Percentiles rank a stretch among this genome's conserved stretches.
phyloP scores from a whole-genome alignment of 805 yeast genomes.

The Zygosaccharomyces pseudorouxii region DNA sequence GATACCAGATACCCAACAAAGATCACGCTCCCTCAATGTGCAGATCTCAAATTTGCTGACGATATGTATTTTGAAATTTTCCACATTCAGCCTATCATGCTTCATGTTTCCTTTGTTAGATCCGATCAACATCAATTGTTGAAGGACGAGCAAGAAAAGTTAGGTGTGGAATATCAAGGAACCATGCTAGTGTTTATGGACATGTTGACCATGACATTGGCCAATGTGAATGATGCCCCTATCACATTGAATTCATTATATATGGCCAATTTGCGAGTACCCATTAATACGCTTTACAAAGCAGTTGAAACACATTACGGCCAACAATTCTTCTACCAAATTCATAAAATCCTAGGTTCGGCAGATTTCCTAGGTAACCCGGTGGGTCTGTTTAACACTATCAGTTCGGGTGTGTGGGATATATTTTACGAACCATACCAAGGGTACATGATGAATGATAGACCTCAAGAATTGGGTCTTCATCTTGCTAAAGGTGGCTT shows the following conservation, averaged over 20 bases:
- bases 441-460: constrained; percentile 87
- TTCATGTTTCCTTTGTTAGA: constrained; percentile 85
- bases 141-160: constrained; percentile 42
- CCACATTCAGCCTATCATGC: constrained; percentile 85
- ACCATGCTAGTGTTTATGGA: constrained; percentile 74
- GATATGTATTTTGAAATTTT: constrained; percentile 90
- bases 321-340: constrained; percentile 85
- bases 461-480: constrained; percentile 94
- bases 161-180: constrained; percentile 39
- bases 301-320: constrained; percentile 81
- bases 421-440: constrained; percentile 96
- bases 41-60: constrained; percentile 46
- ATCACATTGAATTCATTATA: constrained; percentile 80
- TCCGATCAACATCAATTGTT: constrained; percentile 72
- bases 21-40: constrained; percentile 67
- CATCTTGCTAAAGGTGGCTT: constrained; percentile 95
- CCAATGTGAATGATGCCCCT: constrained; percentile 96
- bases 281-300: constrained; percentile 64
- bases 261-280: constrained; percentile 85
- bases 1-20: constrained; percentile 58
- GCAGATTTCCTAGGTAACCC: constrained; percentile 97
- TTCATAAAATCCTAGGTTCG: constrained; percentile 89
- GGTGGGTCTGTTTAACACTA: constrained; percentile 88
- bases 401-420: constrained; percentile 93
- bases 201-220: constrained; percentile 91